phyloP scores from a whole-genome alignment of 371 early-diverging fungal species.

The Mortierella sp. region DNA sequence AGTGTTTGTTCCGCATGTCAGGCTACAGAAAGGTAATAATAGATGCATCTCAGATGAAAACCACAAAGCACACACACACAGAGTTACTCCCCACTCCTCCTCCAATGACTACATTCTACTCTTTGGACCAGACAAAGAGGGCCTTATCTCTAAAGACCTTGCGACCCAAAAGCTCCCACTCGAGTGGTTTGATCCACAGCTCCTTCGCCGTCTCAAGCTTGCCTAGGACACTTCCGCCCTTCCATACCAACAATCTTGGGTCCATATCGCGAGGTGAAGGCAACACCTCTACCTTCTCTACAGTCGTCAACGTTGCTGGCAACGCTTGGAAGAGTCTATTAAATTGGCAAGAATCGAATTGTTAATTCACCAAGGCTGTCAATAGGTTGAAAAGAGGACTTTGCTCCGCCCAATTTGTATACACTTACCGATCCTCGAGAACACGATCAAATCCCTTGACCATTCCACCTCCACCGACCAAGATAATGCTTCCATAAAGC shows the following conservation, averaged over 20 bases:
- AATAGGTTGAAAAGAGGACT: neutral
- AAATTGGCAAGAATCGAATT: neutral
- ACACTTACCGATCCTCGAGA: slow-evolving; percentile 72
- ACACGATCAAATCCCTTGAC: slow-evolving; percentile 76
- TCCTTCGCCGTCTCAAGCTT: slow-evolving; percentile 83
- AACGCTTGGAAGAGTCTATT: slow-evolving; percentile 47
- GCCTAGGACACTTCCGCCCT: slow-evolving; percentile 86
- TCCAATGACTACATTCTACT: slow-evolving; percentile 2
- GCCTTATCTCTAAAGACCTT: slow-evolving; percentile 75
- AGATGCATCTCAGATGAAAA: no score
- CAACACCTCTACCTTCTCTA: slow-evolving; percentile 79
- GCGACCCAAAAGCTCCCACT: slow-evolving; percentile 82
- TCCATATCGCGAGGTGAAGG: slow-evolving; percentile 89
- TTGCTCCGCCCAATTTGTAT: neutral
- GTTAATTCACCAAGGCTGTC: neutral
- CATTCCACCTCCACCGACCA: slow-evolving; percentile 90
- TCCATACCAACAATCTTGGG: slow-evolving; percentile 89
- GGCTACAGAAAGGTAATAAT: no score
- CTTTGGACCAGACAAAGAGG: slow-evolving; percentile 69
- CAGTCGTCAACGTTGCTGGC: slow-evolving; percentile 46
- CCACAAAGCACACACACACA: no score
- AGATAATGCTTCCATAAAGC: slow-evolving; percentile 78
- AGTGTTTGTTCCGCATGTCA: no score
- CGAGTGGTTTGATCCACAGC: slow-evolving; percentile 78
- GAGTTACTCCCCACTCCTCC: no score